Conservation (phyloP, 169 alveolate genomes). For the Plasmodium sp. region DNA sequence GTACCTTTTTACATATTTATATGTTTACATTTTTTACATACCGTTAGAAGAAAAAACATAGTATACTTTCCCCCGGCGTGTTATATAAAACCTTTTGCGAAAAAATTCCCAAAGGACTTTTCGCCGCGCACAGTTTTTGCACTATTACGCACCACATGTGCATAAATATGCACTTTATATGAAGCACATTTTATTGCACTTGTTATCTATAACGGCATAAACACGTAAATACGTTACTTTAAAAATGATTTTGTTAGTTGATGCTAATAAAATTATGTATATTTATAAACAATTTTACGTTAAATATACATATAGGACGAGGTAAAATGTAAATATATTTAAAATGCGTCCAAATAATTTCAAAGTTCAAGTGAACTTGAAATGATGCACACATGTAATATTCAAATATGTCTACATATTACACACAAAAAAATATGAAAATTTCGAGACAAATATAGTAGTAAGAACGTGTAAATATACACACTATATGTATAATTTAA, state of each 20-base stretch:
- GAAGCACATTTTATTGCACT: neutral
- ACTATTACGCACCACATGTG: neutral
- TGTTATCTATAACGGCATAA: neutral
- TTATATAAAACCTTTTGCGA: neutral
- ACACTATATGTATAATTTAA: neutral
- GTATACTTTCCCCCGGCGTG: neutral
- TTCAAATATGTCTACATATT: neutral
- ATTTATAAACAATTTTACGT: neutral
- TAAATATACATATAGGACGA: neutral
- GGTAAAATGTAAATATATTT: neutral
- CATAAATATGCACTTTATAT: neutral
- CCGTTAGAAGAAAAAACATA: neutral
- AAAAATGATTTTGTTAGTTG: neutral
- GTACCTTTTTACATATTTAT: neutral
- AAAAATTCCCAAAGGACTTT: neutral
- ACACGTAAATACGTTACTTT: neutral
- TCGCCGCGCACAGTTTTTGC: neutral
- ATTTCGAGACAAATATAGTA: neutral
- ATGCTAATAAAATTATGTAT: neutral
- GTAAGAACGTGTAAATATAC: neutral
- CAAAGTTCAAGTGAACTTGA: neutral
- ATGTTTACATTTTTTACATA: neutral
- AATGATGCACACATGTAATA: neutral
- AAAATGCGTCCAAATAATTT: neutral
- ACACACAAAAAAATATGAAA: neutral